phyloP scores from a whole-genome alignment of 139 green algal genomes.

The Closterium sp. region DNA sequence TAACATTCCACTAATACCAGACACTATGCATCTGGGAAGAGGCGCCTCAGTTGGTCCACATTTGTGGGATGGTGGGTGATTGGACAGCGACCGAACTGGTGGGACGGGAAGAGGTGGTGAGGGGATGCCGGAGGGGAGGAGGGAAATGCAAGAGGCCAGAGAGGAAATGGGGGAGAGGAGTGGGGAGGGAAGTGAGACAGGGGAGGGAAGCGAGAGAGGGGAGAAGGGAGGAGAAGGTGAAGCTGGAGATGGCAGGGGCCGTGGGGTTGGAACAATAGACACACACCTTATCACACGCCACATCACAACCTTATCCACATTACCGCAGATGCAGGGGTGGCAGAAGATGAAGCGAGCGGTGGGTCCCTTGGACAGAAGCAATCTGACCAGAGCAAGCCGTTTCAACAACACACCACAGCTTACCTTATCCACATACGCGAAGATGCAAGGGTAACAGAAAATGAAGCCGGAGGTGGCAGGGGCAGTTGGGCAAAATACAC shows the following conservation, averaged over 20 bases:
- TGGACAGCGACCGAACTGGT: conserved; percentile 67
- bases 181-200: background rate
- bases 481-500: conserved; percentile 71
- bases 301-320: background rate
- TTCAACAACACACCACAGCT: background rate
- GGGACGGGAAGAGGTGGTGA: background rate
- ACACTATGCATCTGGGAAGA: conserved; percentile 60
- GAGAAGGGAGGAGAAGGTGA: background rate
- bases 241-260: too few species aligned
- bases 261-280: too few species aligned
- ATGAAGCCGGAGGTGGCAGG: conserved; percentile 77
- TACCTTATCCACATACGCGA: conserved; percentile 52
- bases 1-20: background rate
- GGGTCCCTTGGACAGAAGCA: background rate
- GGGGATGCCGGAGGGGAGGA: background rate
- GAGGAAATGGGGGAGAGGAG: background rate
- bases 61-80: conserved; percentile 67
- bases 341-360: background rate
- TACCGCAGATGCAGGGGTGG: background rate
- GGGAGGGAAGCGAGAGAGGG: background rate
- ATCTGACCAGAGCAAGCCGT: background rate
- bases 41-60: conserved; percentile 72
- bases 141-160: background rate
- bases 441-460: conserved; percentile 90
- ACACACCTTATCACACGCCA: background rate